Evolutionary conservation across 164 flowering plant species (phyloP).

Genomic region (Chimonanthus praecox): DNA sequence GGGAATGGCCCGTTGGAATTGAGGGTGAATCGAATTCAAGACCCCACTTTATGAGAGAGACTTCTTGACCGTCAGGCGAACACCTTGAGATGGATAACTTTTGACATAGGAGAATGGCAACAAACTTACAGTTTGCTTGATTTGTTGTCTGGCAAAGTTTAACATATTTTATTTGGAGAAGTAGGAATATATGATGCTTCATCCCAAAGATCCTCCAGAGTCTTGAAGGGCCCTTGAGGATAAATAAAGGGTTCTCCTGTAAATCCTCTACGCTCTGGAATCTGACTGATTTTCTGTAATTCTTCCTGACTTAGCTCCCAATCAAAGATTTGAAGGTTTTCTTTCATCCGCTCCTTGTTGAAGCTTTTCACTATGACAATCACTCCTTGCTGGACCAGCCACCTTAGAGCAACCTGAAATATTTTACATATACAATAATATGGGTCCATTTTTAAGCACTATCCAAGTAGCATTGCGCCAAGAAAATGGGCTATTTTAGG

Average conservation of each 20-base stretch:
- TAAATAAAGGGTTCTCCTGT: slow-evolving; percentile 4
- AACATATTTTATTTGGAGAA: no score
- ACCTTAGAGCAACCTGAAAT: slow-evolving; percentile 23
- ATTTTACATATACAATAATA: background rate
- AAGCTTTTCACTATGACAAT: background rate
- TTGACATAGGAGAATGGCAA: no score
- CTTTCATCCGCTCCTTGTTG: background rate
- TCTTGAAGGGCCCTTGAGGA: slow-evolving; percentile 18
- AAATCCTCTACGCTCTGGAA: slow-evolving; percentile 15
- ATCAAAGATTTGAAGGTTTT: slow-evolving; percentile 23
- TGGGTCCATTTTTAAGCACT: background rate
- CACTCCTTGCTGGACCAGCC: slow-evolving; percentile 27
- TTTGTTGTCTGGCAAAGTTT: no score
- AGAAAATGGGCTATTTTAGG: no score
- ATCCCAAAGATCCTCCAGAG: slow-evolving; percentile 29
- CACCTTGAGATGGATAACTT: no score
- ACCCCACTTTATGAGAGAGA: no score
- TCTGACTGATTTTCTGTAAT: slow-evolving; percentile 6
- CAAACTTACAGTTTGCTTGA: no score
- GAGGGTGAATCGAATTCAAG: no score
- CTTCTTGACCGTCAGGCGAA: no score
- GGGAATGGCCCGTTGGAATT: no score
- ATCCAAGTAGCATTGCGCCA: no score
- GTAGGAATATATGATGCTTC: slow-evolving; percentile 11
- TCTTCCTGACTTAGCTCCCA: slow-evolving; percentile 27